Evolutionary conservation across 208 protist genomes (phyloP).

Genomic region (Leishmania lainsoni): DNA sequence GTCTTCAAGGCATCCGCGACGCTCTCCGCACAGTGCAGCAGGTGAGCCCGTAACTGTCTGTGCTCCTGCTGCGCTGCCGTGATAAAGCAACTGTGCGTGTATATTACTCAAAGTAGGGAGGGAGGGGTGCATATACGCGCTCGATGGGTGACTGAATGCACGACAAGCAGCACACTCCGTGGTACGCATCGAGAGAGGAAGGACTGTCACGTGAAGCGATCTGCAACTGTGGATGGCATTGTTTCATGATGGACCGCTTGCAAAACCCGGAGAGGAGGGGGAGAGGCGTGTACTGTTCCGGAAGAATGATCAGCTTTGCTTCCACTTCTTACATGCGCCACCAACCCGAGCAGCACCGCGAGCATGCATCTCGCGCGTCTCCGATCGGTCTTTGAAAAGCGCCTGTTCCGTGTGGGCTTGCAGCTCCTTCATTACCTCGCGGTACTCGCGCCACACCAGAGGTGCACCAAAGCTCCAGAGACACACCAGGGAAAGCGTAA

Average conservation of each 20-base stretch:
- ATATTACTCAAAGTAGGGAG: not conserved
- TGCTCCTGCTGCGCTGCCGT: not conserved
- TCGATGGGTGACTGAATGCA: not conserved
- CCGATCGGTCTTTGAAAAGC: conserved; percentile 46
- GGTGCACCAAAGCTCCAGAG: conserved; percentile 37
- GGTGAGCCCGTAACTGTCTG: not conserved
- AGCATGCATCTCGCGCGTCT: conserved; percentile 30
- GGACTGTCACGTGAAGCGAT: not conserved
- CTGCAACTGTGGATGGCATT: not conserved
- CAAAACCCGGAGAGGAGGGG: not conserved
- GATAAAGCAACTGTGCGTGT: not conserved
- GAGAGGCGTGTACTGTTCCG: not conserved
- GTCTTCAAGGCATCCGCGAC: not conserved
- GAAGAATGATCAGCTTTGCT: not conserved
- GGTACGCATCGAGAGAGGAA: not conserved
- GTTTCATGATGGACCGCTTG: not conserved
- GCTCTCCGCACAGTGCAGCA: not conserved
- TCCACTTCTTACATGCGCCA: conserved; percentile 13
- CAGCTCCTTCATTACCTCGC: conserved; percentile 34
- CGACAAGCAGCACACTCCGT: not conserved
- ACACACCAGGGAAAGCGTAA: conserved; percentile 40
- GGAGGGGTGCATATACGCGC: not conserved
- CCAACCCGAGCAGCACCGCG: not conserved
- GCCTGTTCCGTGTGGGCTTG: conserved; percentile 34
- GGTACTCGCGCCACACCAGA: conserved; percentile 39